Percentiles rank a stretch among this genome's conserved stretches.
Conservation (phyloP, 345 rosid genomes). For the Citropsis articulata region DNA sequence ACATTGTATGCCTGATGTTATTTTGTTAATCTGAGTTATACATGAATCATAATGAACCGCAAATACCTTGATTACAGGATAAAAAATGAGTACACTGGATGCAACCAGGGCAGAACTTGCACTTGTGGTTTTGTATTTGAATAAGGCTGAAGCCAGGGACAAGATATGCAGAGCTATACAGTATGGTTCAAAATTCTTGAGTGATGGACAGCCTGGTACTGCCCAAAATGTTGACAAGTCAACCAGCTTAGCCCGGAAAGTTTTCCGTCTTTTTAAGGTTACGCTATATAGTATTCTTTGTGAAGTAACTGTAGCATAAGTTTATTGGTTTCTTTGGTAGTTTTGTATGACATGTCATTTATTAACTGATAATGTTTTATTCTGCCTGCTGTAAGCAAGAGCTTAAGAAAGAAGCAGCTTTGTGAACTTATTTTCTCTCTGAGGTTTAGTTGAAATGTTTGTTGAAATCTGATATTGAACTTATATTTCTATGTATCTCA, state of each 20-base stretch:
- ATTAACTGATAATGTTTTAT: background rate
- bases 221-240: slow-evolving; percentile 92
- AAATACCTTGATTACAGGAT: slow-evolving; percentile 15
- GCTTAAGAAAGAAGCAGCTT: background rate
- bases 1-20: background rate
- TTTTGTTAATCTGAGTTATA: background rate
- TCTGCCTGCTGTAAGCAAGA: background rate
- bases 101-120: slow-evolving; percentile 84
- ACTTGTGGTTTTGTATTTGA: slow-evolving; percentile 77
- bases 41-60: background rate
- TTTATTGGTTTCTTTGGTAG: background rate
- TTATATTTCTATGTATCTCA: background rate
- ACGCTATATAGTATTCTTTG: background rate
- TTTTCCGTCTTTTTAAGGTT: slow-evolving; percentile 97
- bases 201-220: slow-evolving; percentile 87
- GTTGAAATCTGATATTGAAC: slow-evolving; percentile 8
- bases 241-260: slow-evolving; percentile 96
- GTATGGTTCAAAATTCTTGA: slow-evolving; percentile 88
- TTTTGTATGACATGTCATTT: background rate
- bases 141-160: slow-evolving; percentile 98
- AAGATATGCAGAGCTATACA: slow-evolving; percentile 99
- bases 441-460: background rate
- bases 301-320: background rate
- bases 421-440: background rate
- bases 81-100: slow-evolving; percentile 77